phyloP scores from a whole-genome alignment of 176 grass and related monocot species.

The Musa schizocarpa region DNA sequence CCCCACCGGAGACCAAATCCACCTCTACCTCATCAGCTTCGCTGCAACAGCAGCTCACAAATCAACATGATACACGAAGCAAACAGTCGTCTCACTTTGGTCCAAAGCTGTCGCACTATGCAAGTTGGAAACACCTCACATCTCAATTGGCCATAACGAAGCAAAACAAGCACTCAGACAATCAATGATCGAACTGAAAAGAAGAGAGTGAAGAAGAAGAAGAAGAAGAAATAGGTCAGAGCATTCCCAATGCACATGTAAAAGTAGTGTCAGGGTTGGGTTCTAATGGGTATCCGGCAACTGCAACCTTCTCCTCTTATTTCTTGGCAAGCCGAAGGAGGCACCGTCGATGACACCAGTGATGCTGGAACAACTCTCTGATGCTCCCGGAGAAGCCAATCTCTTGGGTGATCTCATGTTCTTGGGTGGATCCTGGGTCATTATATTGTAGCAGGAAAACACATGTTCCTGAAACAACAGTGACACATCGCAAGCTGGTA shows the following conservation, averaged over 20 bases:
- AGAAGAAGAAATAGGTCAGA: not conserved
- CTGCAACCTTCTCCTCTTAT: slow-evolving; percentile 19
- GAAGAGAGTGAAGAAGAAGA: not conserved
- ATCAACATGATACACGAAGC: no score
- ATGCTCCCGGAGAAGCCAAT: slow-evolving; percentile 12
- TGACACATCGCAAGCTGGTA: not conserved
- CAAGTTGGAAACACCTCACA: no score
- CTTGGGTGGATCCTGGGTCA: slow-evolving; percentile 19
- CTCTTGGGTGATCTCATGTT: not conserved
- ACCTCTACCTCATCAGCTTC: no score
- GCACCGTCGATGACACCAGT: slow-evolving; percentile 2
- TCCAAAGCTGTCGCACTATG: not conserved
- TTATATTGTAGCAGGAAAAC: slow-evolving; percentile 42
- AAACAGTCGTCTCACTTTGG: not conserved
- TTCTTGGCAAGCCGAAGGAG: not conserved
- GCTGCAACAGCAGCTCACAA: no score
- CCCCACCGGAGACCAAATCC: not conserved
- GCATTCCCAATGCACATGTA: not conserved
- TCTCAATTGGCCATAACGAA: no score
- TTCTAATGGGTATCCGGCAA: not conserved
- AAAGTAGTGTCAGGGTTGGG: not conserved
- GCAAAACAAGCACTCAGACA: not conserved
- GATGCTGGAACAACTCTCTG: slow-evolving; percentile 1
- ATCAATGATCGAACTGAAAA: not conserved
- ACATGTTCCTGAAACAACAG: slow-evolving; percentile 44